phyloP scores from a whole-genome alignment of 441 rosid genomes.

The Capsella rubella region DNA sequence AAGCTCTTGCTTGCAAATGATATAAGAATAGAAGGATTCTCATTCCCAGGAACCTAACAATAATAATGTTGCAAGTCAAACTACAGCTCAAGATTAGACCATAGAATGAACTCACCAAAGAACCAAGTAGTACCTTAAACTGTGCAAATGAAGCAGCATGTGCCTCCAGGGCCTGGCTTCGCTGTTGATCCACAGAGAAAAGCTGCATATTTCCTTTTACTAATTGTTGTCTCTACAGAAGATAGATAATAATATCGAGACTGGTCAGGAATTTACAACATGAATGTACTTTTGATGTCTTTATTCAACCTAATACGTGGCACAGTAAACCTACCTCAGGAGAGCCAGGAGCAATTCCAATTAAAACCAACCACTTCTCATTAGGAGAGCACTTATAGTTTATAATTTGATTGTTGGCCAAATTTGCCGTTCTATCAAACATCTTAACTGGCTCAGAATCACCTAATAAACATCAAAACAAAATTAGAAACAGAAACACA shows the following conservation, averaged over 20 bases:
- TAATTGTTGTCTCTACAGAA: conserved; percentile 83
- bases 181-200: conserved; percentile 98
- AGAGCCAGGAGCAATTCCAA: conserved; percentile 99
- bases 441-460: conserved; percentile 97
- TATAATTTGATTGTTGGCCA: conserved; percentile 94
- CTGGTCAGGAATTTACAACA: conserved; percentile 21
- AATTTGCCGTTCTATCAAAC: conserved; percentile 98
- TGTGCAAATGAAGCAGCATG: conserved; percentile 99
- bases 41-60: conserved; percentile 91
- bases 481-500: conserved; percentile 27
- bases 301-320: conserved; percentile 27
- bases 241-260: conserved; percentile 32
- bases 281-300: conserved; percentile 18
- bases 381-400: conserved; percentile 95
- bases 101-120: conserved; percentile 9
- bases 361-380: conserved; percentile 98
- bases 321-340: conserved; percentile 73
- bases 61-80: conserved; percentile 28
- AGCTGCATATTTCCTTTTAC: conserved; percentile 99
- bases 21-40: conserved; percentile 91
- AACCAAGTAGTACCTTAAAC: conserved; percentile 61
- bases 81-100: conserved; percentile 33
- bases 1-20: conserved; percentile 87
- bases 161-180: conserved; percentile 99
- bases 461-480: conserved; percentile 54